phyloP scores from a whole-genome alignment of 176 grass and related monocot species.

The Oryza brachyantha region DNA sequence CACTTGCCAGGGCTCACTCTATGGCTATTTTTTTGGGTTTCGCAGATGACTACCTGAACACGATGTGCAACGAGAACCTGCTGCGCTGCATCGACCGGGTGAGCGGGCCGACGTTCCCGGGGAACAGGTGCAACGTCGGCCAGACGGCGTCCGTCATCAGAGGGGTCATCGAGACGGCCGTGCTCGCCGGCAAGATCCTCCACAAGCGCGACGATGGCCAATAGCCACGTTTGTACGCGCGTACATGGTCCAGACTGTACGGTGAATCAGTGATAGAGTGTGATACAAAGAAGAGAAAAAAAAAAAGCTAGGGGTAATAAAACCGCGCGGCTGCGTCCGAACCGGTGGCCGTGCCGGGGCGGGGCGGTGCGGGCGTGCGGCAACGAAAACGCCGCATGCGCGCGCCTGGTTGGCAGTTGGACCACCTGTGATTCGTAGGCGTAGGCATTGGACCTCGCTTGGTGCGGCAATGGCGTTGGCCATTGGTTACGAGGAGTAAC shows the following conservation, averaged over 20 bases:
- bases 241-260: neutral
- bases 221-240: neutral
- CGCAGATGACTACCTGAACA: conserved; percentile 95
- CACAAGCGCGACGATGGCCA: conserved; percentile 60
- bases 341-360: neutral
- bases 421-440: neutral
- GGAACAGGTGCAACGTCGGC: conserved; percentile 60
- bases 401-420: neutral
- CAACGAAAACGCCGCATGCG: neutral
- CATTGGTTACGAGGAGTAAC: neutral
- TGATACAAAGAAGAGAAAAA: neutral
- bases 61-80: conserved; percentile 76
- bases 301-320: conserved; percentile 22
- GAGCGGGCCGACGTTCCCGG: conserved; percentile 68
- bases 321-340: neutral
- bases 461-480: neutral
- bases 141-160: conserved; percentile 51
- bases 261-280: neutral
- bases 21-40: neutral
- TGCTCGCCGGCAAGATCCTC: conserved; percentile 74
- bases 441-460: neutral
- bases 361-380: too few relatives aligned
- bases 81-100: conserved; percentile 57
- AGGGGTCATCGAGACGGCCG: conserved; percentile 70
- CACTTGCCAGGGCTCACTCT: conserved; percentile 21